phyloP scores from a whole-genome alignment of 2,329 filamentous ascomycete genomes.

The Ophiostoma quercus region DNA sequence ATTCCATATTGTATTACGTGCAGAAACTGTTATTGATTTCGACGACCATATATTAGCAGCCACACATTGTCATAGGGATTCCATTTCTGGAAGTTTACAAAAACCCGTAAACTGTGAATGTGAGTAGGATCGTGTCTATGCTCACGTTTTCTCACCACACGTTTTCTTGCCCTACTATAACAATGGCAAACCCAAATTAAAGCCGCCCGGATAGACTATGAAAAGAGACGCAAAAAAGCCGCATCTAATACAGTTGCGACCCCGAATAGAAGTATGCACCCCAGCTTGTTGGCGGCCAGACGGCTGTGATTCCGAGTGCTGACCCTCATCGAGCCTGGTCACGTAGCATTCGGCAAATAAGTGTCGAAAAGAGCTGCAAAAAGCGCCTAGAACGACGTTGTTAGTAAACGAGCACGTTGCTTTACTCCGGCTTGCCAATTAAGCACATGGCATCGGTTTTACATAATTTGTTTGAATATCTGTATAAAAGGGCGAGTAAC shows the following conservation, averaged over 20 bases:
- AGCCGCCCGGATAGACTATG: neutral
- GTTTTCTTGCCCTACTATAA: neutral
- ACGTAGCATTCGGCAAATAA: slow-evolving; percentile 1
- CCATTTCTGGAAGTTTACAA: neutral
- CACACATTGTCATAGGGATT: neutral
- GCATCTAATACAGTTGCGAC: neutral
- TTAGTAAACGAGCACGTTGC: neutral
- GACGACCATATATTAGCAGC: neutral
- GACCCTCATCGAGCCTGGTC: neutral
- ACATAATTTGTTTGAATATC: neutral
- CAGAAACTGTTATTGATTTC: neutral
- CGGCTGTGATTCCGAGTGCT: neutral
- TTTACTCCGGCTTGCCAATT: neutral
- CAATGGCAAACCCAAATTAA: neutral
- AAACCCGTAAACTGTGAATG: neutral
- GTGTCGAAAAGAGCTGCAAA: neutral
- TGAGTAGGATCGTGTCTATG: neutral
- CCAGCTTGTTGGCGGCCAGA: neutral
- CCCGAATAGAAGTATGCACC: neutral
- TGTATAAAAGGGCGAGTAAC: neutral
- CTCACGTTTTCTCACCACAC: neutral
- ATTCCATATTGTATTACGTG: neutral
- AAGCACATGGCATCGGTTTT: neutral
- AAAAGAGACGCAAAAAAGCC: neutral
- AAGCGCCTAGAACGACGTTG: neutral